A percentile compares a stretch with the other conserved stretches of the same genome.
These are phyloP conservation scores for Fusarium armeniacum DNA, from an alignment of 2,329 filamentous ascomycete species.

Conservation along the genomic window DNA sequence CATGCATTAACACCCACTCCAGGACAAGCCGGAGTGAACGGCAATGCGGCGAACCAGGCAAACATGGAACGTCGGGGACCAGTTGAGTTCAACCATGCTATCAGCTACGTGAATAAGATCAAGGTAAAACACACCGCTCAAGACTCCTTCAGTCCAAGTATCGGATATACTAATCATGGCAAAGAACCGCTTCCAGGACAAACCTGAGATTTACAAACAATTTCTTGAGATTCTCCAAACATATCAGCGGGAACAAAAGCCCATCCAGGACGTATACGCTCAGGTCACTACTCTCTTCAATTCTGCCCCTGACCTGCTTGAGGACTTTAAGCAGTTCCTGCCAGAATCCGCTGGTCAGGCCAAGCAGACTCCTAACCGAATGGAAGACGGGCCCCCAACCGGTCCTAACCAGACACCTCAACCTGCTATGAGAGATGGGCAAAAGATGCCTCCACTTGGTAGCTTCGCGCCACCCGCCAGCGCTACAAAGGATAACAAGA, in stretches of 20 bases:
- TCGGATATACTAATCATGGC: conserved; percentile 42
- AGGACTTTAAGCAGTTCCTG: conserved; percentile 99
- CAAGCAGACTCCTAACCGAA: conserved; percentile 67
- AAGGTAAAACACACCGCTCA: conserved; percentile 75
- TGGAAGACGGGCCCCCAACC: conserved; percentile 66
- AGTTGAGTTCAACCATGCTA: conserved; percentile 98
- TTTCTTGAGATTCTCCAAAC: conserved; percentile 98
- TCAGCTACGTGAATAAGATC: conserved; percentile 99
- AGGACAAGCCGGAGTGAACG: conserved; percentile 72
- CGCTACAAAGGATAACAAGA: conserved; percentile 91
- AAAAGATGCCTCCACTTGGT: conserved; percentile 93
- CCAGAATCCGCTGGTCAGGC: conserved; percentile 80
- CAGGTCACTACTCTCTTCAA: conserved; percentile 96
- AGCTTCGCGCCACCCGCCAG: conserved; percentile 90
- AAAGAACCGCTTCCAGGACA: conserved; percentile 95
- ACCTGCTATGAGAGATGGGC: conserved; percentile 66
- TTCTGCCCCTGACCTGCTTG: conserved; percentile 90
- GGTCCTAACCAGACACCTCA: conserved; percentile 69
- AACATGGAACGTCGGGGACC: conserved; percentile 88
- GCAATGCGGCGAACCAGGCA: conserved; percentile 70
- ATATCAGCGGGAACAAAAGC: conserved; percentile 97
- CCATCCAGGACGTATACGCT: conserved; percentile 97
- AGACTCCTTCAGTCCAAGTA: background rate
- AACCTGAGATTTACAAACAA: conserved; percentile 99
- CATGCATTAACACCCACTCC: conserved; percentile 73